Evolutionary conservation across 331 rosid species (phyloP).

Genomic region (Phaseolus coccineus): DNA sequence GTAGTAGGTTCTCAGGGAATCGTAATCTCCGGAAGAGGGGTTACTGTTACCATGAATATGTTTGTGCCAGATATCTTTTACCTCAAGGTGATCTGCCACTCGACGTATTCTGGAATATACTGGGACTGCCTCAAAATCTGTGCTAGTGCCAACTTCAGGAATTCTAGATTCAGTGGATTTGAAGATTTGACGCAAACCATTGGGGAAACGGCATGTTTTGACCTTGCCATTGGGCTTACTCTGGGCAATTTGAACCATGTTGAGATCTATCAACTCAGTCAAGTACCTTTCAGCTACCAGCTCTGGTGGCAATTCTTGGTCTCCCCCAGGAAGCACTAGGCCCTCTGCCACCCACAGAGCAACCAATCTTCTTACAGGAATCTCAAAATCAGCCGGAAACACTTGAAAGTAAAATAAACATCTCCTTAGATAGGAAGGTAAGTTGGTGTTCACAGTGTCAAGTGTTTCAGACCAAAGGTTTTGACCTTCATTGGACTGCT

Average conservation of each 20-base stretch:
- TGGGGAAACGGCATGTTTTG: conserved; percentile 39
- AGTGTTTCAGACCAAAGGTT: conserved; percentile 19
- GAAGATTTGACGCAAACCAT: conserved; percentile 18
- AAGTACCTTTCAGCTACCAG: conserved; percentile 30
- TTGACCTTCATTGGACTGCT: not conserved
- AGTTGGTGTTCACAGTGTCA: not conserved
- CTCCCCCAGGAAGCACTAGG: not conserved
- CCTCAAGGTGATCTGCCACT: conserved; percentile 33
- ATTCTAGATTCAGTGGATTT: no score
- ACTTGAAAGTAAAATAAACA: conserved; percentile 23
- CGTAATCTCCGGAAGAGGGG: not conserved
- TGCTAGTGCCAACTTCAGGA: not conserved
- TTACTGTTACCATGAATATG: conserved; percentile 29
- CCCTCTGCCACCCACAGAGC: conserved; percentile 43
- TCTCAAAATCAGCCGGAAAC: conserved; percentile 38
- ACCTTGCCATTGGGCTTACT: conserved; percentile 37
- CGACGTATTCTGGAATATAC: not conserved
- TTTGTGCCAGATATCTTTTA: not conserved
- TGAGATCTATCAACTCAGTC: conserved; percentile 40
- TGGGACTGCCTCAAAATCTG: not conserved
- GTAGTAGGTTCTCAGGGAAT: not conserved
- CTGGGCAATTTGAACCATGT: conserved; percentile 27
- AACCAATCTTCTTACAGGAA: conserved; percentile 46
- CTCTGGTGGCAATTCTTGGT: conserved; percentile 3
- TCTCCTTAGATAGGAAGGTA: conserved; percentile 11